A percentile compares a stretch with the other conserved stretches of the same genome.
Conservation (phyloP, 148 eudicot genomes). For the Amaranthus cruentus region DNA sequence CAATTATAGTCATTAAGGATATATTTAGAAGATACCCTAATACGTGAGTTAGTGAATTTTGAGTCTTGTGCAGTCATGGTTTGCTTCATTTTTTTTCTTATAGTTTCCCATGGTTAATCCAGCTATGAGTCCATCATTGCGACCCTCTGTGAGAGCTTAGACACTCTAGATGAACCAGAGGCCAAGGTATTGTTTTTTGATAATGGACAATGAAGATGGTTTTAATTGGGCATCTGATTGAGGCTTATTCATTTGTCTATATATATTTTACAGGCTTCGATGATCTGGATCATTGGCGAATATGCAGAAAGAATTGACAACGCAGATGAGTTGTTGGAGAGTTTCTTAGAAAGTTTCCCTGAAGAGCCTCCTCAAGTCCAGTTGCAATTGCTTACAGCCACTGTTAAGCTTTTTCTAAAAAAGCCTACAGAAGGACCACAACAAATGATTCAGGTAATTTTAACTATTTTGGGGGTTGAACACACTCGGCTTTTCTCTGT, state of each 20-base stretch:
- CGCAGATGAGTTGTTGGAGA: constrained; percentile 96
- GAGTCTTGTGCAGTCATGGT: neutral
- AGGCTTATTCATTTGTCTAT: constrained; percentile 16
- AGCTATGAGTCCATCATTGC: constrained; percentile 98
- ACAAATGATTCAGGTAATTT: constrained; percentile 91
- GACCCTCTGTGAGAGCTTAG: constrained; percentile 96
- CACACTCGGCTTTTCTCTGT: neutral
- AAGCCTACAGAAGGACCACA: constrained; percentile 99
- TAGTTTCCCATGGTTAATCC: constrained; percentile 20
- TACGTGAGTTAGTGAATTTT: constrained; percentile 48
- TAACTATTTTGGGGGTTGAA: constrained; percentile 4
- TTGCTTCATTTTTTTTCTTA: neutral
- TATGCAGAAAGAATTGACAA: constrained; percentile 98
- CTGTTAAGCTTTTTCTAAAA: constrained; percentile 94
- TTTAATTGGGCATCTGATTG: neutral
- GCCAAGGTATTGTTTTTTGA: constrained; percentile 66
- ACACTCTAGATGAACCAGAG: constrained; percentile 97
- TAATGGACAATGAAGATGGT: constrained; percentile 7
- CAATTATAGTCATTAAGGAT: constrained; percentile 95
- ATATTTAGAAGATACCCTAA: constrained; percentile 98
- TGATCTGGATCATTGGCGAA: constrained; percentile 99
- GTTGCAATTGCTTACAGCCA: constrained; percentile 88
- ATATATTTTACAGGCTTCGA: constrained; percentile 59
- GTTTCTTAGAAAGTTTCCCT: constrained; percentile 92
- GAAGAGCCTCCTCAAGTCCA: constrained; percentile 98